Evolutionary conservation across 257 asterid species (phyloP).

Genomic region (Solanum bulbocastanum): DNA sequence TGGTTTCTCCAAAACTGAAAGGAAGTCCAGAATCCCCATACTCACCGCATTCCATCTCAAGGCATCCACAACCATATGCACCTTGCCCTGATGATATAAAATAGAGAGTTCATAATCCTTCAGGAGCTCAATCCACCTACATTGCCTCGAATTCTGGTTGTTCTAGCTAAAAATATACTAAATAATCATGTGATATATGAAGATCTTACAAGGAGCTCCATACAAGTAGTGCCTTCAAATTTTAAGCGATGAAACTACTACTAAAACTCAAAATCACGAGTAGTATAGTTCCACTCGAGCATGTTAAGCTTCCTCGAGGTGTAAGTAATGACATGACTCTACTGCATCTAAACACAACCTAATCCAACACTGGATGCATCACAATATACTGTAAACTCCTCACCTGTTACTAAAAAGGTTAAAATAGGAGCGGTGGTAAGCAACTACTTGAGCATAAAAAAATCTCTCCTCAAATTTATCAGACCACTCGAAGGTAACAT

Average conservation of each 20-base stretch:
- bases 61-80: neutral
- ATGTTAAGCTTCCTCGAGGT: neutral
- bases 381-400: neutral
- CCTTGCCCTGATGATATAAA: neutral
- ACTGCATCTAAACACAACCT: neutral
- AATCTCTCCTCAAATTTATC: too few relatives aligned
- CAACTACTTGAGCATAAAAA: neutral
- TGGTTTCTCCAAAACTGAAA: neutral
- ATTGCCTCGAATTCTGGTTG: neutral
- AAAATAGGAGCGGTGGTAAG: neutral
- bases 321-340: neutral
- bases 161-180: too few relatives aligned
- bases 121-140: neutral
- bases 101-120: too few relatives aligned
- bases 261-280: neutral
- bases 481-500: neutral
- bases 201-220: neutral
- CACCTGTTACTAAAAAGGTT: neutral
- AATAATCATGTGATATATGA: neutral
- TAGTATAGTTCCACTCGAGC: neutral
- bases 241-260: neutral
- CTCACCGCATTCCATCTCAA: neutral
- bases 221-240: neutral
- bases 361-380: neutral
- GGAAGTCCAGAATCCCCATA: neutral